Evolutionary conservation across 2,329 filamentous ascomycete genomes (phyloP), one percentile per base, ranked within the genome.

Genomic region (Didymella pinodella): DNA sequence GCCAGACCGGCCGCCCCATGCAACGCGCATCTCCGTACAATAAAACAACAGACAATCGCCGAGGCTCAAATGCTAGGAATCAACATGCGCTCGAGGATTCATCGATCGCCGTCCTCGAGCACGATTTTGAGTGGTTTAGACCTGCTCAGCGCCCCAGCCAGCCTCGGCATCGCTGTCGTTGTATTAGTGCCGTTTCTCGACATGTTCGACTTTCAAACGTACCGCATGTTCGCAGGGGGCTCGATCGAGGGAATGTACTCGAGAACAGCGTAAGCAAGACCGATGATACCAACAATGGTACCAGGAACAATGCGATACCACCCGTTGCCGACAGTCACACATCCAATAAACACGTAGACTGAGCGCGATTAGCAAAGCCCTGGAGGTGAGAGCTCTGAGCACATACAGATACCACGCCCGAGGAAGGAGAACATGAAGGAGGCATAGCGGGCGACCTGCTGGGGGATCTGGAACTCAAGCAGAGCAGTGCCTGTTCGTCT

Each of bases 341-440:
- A 90, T 67, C 94, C 95, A 72, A 97, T 84, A 80, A 99, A 98
- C 80, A 98, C 86, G 85, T 99, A 99, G 84, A 99, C 93, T 97
- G 61, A 31, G n/a, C 1, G 16, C 12, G 4, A 26, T 73, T 20
- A 67, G 71, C 41, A 12, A 58, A 14, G 41, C 22, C 10, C 11
- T 16, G 12, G n/a, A 29, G 25, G 7, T 22, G 2, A 11, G 10
- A n/a, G 10, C 22, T 43, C n/a, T n/a, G 41, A 1, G 20, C 2
- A 22, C 92, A 81, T 87, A 97, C 93, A 98, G 77, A 92, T 84
- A 80, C 95, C 95, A 75, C 95, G 93, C 62, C 95, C 95, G 69
- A 98, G 82, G 85, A 99, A 98, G 57, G 92, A 96, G 84, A 98
- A 98, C 80, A 98, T 89, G 84, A 99, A 99, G 11, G 92, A 96